Percentiles rank a stretch among this genome's conserved stretches.
These are phyloP conservation scores for Pythium oligandrum DNA, from an alignment of 352 stramenopile genomes.

Conservation along the genomic window DNA sequence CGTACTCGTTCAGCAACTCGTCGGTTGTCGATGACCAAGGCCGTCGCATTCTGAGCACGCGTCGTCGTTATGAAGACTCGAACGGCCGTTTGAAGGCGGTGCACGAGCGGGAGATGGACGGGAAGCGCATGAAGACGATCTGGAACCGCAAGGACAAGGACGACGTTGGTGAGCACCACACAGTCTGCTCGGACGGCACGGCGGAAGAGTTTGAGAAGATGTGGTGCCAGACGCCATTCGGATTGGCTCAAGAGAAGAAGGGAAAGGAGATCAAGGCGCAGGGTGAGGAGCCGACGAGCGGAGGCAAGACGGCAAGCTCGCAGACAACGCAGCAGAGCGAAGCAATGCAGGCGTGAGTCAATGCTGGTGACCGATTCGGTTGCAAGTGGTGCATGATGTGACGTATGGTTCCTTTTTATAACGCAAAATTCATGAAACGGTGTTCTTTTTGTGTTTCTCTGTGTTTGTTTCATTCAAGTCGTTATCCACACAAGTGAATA, in stretches of 20 bases:
- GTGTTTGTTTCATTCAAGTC: too few species aligned
- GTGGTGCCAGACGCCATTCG: constrained; percentile 71
- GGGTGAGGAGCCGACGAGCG: constrained; percentile 17
- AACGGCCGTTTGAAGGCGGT: constrained; percentile 73
- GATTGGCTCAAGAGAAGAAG: constrained; percentile 60
- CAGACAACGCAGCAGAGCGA: constrained; percentile 4
- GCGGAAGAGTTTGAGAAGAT: constrained; percentile 68
- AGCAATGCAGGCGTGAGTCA: constrained; percentile 5
- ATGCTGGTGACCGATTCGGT: neutral
- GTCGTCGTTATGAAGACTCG: constrained; percentile 82
- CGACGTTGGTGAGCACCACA: constrained; percentile 60
- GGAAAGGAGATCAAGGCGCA: constrained; percentile 46
- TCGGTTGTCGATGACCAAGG: constrained; percentile 68
- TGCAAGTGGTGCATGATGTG: too few species aligned
- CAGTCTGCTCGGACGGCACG: constrained; percentile 46
- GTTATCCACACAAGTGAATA: too few species aligned
- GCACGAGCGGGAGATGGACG: constrained; percentile 69
- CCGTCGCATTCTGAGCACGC: constrained; percentile 52
- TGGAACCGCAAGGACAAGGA: constrained; percentile 66
- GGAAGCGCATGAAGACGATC: constrained; percentile 60
- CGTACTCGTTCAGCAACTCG: constrained; percentile 76
- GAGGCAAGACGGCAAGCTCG: neutral
- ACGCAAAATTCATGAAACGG: too few species aligned
- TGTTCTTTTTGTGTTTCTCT: too few species aligned
- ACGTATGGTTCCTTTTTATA: too few species aligned